Base-by-base conservation (phyloP, 1,284 basidiomycete species). In the Fomitopsis palustris region DNA sequence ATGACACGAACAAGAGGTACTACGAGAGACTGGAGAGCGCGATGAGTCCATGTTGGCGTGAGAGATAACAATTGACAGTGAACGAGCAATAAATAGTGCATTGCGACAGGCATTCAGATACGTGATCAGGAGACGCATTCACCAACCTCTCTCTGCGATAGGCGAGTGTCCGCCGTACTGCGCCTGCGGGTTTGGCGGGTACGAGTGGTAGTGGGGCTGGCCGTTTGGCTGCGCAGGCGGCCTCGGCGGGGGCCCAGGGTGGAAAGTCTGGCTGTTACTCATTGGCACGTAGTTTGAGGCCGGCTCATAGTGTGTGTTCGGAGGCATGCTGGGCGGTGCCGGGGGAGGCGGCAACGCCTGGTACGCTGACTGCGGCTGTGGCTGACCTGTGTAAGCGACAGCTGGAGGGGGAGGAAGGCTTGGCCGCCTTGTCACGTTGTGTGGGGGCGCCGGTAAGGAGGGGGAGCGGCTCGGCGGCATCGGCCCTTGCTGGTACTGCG, bases 371-470 rank as follows among this genome's bases (percentile, higher is more conserved):
- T 75, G 77, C 5, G 54, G 33, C 55, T 65, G 64, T 31, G 63
- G 65, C 38, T 64, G 68, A 47, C 63, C 58, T 38, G 69, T 64
- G 45, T 62, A 64, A 2, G 51, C 55, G 58, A 64, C 17, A 14
- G 72, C 73, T 56, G 77, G 79, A 21, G 76, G 78, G 35, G 76
- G 75, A 23, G 79, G 79, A 27, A 81, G 68, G 55, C 70, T 69
- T 1, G 74, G 65, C 8, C 71, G 71, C 51, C 75, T 63, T 4
- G 65, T 57, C 1, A 60, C 47, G 1, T 53, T 41, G 27, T 62
- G 65, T 8, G 29, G 52, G 12, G 57, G 47, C 5, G 38, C 7
- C 19, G 49, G 37, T 25, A 55, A 58, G 52, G 54, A 42, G 17
- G 54, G 54, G 41, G 54, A 55, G 25, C 41, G 37, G 33, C 29